Conservation (phyloP, 1,284 basidiomycete species). For the Apiotrichum veenhuisii region DNA sequence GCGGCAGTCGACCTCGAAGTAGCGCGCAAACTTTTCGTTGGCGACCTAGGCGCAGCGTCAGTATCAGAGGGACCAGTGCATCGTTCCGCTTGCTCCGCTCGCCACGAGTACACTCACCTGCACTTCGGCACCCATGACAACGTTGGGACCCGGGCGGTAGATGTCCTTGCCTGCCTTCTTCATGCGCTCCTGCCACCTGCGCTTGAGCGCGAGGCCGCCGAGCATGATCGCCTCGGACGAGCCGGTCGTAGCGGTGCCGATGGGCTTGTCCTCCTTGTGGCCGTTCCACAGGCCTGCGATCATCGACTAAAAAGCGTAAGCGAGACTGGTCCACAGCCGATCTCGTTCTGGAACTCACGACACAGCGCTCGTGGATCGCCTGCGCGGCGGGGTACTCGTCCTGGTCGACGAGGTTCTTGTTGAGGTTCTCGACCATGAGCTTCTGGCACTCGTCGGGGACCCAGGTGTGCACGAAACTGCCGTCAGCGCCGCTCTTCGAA, state of each 20-base stretch:
- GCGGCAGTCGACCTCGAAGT: conserved; percentile 56
- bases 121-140: conserved; percentile 64
- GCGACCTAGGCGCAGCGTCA: conserved; percentile 45
- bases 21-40: conserved; percentile 77
- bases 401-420: conserved; percentile 84
- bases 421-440: conserved; percentile 76
- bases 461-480: conserved; percentile 68
- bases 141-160: conserved; percentile 67
- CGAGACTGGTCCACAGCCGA: too few relatives aligned
- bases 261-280: conserved; percentile 64
- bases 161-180: conserved; percentile 82
- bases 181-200: conserved; percentile 83
- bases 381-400: conserved; percentile 84
- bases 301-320: conserved; percentile 68
- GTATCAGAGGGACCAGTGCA: neutral
- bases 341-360: conserved; percentile 26
- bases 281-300: conserved; percentile 92
- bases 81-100: too few relatives aligned
- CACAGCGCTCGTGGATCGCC: conserved; percentile 72
- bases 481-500: neutral
- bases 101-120: conserved; percentile 49
- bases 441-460: conserved; percentile 63
- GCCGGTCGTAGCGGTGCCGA: conserved; percentile 90
- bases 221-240: conserved; percentile 89
- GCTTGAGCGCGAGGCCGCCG: conserved; percentile 91